A percentile compares a stretch with the other conserved stretches of the same genome.
Conservation (phyloP, 1,139 yeast genomes). For the Taphrina sp. region DNA sequence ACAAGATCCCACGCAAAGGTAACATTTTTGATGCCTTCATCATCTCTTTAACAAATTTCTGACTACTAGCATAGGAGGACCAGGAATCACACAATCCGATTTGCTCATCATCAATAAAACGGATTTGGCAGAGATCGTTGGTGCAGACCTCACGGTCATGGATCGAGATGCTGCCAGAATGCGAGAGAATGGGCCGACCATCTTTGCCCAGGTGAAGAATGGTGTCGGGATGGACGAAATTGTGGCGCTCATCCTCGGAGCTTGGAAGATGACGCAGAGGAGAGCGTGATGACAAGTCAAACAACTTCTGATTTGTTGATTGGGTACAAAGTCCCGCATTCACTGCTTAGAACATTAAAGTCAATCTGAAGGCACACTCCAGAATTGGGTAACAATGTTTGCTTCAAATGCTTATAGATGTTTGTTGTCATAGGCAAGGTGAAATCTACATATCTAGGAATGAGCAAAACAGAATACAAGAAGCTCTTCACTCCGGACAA, state of each 20-base stretch:
- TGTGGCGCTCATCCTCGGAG: conserved; percentile 32
- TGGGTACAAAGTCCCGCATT: no score
- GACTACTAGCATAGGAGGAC: conserved; percentile 29
- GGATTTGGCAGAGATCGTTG: conserved; percentile 34
- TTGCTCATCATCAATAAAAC: conserved; percentile 34
- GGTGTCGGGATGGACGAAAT: conserved; percentile 34
- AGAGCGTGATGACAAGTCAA: neutral
- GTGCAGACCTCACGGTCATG: conserved; percentile 34
- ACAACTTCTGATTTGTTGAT: no score
- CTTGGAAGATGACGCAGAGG: conserved; percentile 18
- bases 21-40: no score
- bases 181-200: conserved; percentile 35
- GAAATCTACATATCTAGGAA: no score
- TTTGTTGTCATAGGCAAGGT: no score
- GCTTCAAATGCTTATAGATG: no score
- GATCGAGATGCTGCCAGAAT: conserved; percentile 34
- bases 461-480: no score
- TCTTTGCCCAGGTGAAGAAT: conserved; percentile 35
- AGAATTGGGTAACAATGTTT: no score
- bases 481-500: no score
- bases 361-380: no score
- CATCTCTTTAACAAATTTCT: no score
- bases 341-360: no score
- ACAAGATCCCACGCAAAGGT: conserved; percentile 36
- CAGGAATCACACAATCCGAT: conserved; percentile 35